A percentile compares a stretch with the other conserved stretches of the same genome.
phyloP scores from a whole-genome alignment of 2,329 filamentous ascomycete species.

The Pseudofabraea citricarpa region DNA sequence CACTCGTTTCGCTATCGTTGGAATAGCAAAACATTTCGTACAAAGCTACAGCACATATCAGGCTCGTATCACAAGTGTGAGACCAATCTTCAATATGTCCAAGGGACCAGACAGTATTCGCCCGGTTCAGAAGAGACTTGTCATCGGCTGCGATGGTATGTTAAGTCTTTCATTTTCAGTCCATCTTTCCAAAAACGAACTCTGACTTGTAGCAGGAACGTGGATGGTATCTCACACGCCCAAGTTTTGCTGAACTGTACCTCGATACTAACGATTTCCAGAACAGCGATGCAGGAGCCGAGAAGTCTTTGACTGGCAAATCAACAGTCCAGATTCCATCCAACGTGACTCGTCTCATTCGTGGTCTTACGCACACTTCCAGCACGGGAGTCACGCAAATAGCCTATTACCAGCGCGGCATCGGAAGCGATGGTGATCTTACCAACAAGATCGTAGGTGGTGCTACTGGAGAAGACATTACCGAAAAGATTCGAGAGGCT shows the following conservation, averaged over 20 bases:
- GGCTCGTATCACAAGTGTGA: not conserved
- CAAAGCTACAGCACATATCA: too few relatives aligned
- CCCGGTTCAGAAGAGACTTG: conserved; percentile 13
- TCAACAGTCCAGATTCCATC: conserved; percentile 34
- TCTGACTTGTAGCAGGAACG: conserved; percentile 11
- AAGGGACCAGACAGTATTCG: not conserved
- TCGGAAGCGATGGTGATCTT: conserved; percentile 47
- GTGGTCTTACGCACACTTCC: conserved; percentile 47
- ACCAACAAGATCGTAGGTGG: conserved; percentile 46
- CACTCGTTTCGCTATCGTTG: too few relatives aligned
- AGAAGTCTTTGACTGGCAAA: conserved; percentile 7
- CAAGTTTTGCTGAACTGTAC: not conserved
- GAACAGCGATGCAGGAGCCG: conserved; percentile 15
- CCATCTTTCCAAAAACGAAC: not conserved
- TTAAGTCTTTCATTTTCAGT: not conserved
- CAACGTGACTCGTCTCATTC: conserved; percentile 54
- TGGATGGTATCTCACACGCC: conserved; percentile 12
- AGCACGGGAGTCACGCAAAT: conserved; percentile 49
- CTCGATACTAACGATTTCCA: conserved; percentile 1
- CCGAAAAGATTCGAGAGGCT: conserved; percentile 43
- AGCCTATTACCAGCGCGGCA: conserved; percentile 54
- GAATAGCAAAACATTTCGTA: too few relatives aligned
- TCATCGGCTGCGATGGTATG: conserved; percentile 20
- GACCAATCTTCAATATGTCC: not conserved
- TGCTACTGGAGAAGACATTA: conserved; percentile 48